Conservation (phyloP, 2,329 filamentous ascomycete genomes). For the Botrytis pseudocinerea region DNA sequence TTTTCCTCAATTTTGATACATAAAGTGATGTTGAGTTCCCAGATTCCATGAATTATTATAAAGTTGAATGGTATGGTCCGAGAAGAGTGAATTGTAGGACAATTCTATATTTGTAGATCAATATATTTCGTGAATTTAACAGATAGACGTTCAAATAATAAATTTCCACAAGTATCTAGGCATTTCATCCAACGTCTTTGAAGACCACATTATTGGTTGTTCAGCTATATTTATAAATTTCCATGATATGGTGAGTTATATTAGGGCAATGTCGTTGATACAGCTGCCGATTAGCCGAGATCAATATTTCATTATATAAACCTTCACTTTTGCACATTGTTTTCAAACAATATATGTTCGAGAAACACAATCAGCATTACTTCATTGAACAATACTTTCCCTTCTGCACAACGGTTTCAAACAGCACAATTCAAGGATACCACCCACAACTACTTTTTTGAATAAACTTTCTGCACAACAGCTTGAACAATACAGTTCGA, state of each 20-base stretch:
- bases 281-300: not conserved
- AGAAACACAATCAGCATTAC: not conserved
- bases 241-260: not conserved
- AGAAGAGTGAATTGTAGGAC: not conserved
- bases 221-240: not conserved
- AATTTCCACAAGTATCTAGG: not conserved
- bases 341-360: not conserved
- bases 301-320: not conserved
- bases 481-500: not conserved
- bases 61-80: not conserved
- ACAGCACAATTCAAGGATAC: not conserved
- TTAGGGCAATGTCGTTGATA: not conserved
- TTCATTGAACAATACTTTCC: not conserved
- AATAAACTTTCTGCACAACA: not conserved
- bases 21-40: not conserved
- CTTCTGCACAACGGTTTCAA: not conserved
- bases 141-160: not conserved
- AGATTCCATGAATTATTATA: not conserved
- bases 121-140: not conserved
- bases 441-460: too few relatives aligned
- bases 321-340: not conserved
- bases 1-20: not conserved
- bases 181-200: not conserved
- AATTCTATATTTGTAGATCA: not conserved
- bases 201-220: not conserved